phyloP scores from a whole-genome alignment of 2,329 filamentous ascomycete genomes.

The Scedosporium apiospermum region DNA sequence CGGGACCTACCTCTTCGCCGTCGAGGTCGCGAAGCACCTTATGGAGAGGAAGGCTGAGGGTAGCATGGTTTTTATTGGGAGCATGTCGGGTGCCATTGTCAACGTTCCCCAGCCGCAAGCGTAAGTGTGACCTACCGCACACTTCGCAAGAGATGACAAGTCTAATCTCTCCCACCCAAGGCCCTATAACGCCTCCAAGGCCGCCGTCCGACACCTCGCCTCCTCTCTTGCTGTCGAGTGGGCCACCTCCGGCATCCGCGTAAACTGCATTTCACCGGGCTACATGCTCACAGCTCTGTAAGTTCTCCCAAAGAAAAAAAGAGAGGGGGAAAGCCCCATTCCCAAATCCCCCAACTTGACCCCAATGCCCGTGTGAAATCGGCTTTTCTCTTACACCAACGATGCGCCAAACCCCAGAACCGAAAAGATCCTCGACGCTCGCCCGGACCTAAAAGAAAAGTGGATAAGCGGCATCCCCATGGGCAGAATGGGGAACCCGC shows the following conservation, averaged over 20 bases:
- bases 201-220: constrained; percentile 69
- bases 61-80: constrained; percentile 66
- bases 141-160: neutral
- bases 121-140: neutral
- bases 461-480: constrained; percentile 90
- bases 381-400: constrained; percentile 5
- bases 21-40: constrained; percentile 63
- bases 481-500: constrained; percentile 85
- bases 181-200: constrained; percentile 79
- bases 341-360: neutral
- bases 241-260: constrained; percentile 71
- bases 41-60: constrained; percentile 61
- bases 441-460: constrained; percentile 78
- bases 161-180: constrained; percentile 14
- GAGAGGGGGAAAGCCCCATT: neutral
- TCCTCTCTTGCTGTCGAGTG: constrained; percentile 78
- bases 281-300: constrained; percentile 83
- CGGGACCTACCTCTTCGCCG: constrained; percentile 68
- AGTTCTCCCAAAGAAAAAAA: constrained; percentile 13
- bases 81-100: constrained; percentile 76
- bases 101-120: constrained; percentile 78
- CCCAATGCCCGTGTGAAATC: neutral
- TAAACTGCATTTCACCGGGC: constrained; percentile 77
- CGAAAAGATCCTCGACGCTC: constrained; percentile 88
- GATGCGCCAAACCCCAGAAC: constrained; percentile 43